These are phyloP conservation scores for Dendrothele bispora DNA, from an alignment of 768 basidiomycete species.

Conservation along the genomic window DNA sequence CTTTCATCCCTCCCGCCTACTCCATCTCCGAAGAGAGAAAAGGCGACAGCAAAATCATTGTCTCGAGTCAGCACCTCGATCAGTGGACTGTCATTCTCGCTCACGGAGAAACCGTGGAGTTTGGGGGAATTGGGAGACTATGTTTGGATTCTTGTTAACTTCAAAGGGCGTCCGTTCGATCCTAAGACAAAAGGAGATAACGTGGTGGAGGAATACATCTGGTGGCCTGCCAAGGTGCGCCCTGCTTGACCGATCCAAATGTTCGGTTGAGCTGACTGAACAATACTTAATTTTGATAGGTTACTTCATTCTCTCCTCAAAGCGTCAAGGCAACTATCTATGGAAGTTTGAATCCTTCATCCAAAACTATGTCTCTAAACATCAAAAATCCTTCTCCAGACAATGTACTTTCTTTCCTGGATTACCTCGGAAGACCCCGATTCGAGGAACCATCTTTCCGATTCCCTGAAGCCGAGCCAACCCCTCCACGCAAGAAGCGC, in stretches of 20 bases:
- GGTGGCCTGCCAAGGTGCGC: slow-evolving; percentile 76
- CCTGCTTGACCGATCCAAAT: not conserved
- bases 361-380: slow-evolving; percentile 29
- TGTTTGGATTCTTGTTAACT: slow-evolving; percentile 56
- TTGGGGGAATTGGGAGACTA: slow-evolving; percentile 32
- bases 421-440: slow-evolving; percentile 34
- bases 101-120: slow-evolving; percentile 14
- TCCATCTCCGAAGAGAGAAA: not conserved
- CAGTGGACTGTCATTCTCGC: too few species aligned
- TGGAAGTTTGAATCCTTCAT: slow-evolving; percentile 22
- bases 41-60: too few species aligned
- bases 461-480: slow-evolving; percentile 7
- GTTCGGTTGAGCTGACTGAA: not conserved
- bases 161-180: slow-evolving; percentile 34
- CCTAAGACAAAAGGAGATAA: slow-evolving; percentile 17
- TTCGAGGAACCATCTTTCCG: slow-evolving; percentile 42
- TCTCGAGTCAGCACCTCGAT: too few species aligned
- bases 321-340: slow-evolving; percentile 26
- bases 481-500: slow-evolving; percentile 47
- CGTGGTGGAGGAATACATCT: slow-evolving; percentile 36
- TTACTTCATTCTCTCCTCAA: slow-evolving; percentile 17
- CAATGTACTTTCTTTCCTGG: slow-evolving; percentile 41
- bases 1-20: not conserved
- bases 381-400: slow-evolving; percentile 33
- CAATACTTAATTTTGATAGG: slow-evolving; percentile 4